These are phyloP conservation scores for Skeletonema potamos DNA, from an alignment of 108 stramenopile genomes.

Conservation along the genomic window DNA sequence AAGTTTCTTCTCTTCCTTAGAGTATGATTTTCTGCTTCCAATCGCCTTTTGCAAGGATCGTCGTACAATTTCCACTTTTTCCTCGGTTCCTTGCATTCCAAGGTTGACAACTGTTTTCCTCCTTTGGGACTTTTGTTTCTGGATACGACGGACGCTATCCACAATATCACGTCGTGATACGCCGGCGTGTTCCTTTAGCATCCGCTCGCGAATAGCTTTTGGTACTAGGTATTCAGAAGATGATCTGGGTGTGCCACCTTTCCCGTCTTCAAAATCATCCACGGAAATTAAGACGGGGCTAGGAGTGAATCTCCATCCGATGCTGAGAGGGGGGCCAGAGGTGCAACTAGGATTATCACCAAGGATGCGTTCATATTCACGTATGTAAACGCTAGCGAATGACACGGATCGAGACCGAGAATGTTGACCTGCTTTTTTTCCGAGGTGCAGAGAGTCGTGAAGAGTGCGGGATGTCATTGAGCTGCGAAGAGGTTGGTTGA, in stretches of 20 bases:
- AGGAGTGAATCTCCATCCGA: constrained; percentile 43
- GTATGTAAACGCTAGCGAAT: constrained; percentile 60
- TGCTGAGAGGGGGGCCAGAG: constrained; percentile 54
- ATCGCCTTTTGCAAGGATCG: constrained; percentile 17
- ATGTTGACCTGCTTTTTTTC: background rate
- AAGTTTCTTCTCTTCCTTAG: constrained; percentile 21
- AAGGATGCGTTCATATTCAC: constrained; percentile 75
- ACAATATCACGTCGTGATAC: constrained; percentile 60
- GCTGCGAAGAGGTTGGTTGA: constrained; percentile 19
- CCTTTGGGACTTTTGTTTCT: constrained; percentile 62
- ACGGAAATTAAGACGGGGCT: constrained; percentile 38
- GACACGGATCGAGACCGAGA: constrained; percentile 4
- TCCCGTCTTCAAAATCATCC: constrained; percentile 52
- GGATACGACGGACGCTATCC: constrained; percentile 57
- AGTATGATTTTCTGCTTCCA: constrained; percentile 1
- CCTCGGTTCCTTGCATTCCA: constrained; percentile 46
- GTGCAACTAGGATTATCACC: constrained; percentile 80
- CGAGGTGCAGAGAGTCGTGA: constrained; percentile 38
- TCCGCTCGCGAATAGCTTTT: constrained; percentile 56
- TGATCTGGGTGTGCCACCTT: constrained; percentile 28
- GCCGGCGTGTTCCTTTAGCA: constrained; percentile 61
- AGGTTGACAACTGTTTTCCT: constrained; percentile 70
- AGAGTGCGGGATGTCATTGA: constrained; percentile 41
- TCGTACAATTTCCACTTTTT: constrained; percentile 45
- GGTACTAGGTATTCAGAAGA: constrained; percentile 53